Evolutionary conservation across 2,329 filamentous ascomycete species (phyloP), one percentile per base, ranked within the genome.

Genomic region (Torrubiella hemipterigena): DNA sequence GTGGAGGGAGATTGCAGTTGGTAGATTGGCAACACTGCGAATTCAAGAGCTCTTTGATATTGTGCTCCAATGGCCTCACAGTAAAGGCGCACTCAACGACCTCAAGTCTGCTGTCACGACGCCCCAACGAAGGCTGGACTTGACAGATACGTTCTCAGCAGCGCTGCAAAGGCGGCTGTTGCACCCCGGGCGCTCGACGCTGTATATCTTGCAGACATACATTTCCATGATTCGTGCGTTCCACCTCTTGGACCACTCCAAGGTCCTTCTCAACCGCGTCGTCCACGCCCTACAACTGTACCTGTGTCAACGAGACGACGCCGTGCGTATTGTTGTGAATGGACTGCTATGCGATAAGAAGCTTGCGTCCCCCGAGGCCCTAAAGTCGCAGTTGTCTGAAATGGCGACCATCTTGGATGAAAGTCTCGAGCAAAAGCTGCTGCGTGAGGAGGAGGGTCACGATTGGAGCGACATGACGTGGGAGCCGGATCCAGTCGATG

Each of bases 381-480:
- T 54, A 38, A 63, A 55, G 35, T 65, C 50, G 40, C 78, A 59
- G 48, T 69, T 82, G 4, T 61, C 72, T 17, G 80, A 85, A 49
- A 63, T 87, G 9, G 79, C 79, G 2, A 59, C 65, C 11, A 61
- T 85, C 24, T 68, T 87, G 29, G 68, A 71, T 22, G 71, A 77
- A 38, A 66, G 73, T 0, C 58, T 70, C 8, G 67, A 74, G 37
- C 62, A 67, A 35, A 58, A 65, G 11, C 60, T 63, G 7, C 65
- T 67, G 14, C 56, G 63, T 7, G 70, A 77, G 17, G 73, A 76
- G 38, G 76, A 80, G 34, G 82, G 84, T 31, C 65, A 91, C 12
- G 83, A 93, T 52, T 96, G 83, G 80, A 72, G 85, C 47, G 87
- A 98, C 52, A 82, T 94, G 77, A 73, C 77, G 7, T 98, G 91